phyloP scores from a whole-genome alignment of 2,329 filamentous ascomycete species.

The Pseudogymnoascus sp. region DNA sequence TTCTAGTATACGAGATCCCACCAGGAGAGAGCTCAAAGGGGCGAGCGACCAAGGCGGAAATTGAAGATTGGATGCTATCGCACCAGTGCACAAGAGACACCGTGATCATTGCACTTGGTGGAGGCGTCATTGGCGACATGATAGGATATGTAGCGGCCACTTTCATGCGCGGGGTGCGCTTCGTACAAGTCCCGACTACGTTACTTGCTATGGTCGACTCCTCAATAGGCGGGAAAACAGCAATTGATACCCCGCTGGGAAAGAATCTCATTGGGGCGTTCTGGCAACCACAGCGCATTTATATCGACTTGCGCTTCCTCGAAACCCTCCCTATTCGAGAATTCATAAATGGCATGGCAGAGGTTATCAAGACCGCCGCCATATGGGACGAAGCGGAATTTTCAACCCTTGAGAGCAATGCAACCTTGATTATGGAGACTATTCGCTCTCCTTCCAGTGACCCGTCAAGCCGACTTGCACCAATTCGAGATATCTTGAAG shows the following conservation, averaged over 20 bases:
- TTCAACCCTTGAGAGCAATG: slow-evolving; percentile 71
- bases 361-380: slow-evolving; percentile 94
- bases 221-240: slow-evolving; percentile 95
- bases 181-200: slow-evolving; percentile 93
- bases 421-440: slow-evolving; percentile 63
- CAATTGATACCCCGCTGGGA: slow-evolving; percentile 89
- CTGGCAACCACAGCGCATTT: slow-evolving; percentile 91
- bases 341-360: slow-evolving; percentile 98
- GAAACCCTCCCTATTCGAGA: slow-evolving; percentile 84
- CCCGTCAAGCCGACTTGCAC: slow-evolving; percentile 48
- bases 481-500: slow-evolving; percentile 63
- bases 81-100: slow-evolving; percentile 92
- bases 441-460: slow-evolving; percentile 53
- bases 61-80: slow-evolving; percentile 94
- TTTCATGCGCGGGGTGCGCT: slow-evolving; percentile 95
- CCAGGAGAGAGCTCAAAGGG: slow-evolving; percentile 93
- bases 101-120: slow-evolving; percentile 87
- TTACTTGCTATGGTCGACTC: slow-evolving; percentile 97
- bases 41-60: slow-evolving; percentile 84
- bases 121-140: slow-evolving; percentile 96
- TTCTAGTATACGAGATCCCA: slow-evolving; percentile 78
- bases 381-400: slow-evolving; percentile 93
- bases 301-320: slow-evolving; percentile 86
- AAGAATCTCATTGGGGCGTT: slow-evolving; percentile 96
- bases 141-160: slow-evolving; percentile 95